A percentile compares a stretch with the other conserved stretches of the same genome.
phyloP scores from a whole-genome alignment of 1,284 basidiomycete genomes.

The Trametes sp. region DNA sequence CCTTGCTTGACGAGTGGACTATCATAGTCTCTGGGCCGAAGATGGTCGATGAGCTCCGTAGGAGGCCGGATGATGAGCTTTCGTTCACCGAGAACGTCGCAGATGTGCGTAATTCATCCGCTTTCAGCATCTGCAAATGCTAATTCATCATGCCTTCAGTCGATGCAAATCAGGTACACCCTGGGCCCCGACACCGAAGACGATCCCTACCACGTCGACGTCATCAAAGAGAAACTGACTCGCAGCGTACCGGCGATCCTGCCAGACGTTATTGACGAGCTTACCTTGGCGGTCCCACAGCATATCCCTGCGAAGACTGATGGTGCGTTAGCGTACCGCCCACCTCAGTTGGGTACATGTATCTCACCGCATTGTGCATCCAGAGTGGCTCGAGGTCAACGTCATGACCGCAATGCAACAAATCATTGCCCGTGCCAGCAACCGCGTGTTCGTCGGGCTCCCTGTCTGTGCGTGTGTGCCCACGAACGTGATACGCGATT shows the following conservation, averaged over 20 bases:
- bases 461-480: constrained; percentile 42
- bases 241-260: constrained; percentile 35
- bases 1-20: constrained; percentile 44
- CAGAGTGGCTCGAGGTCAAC: constrained; percentile 41
- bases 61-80: constrained; percentile 41
- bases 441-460: constrained; percentile 53
- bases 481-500: too few species aligned
- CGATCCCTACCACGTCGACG: constrained; percentile 39
- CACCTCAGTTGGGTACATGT: not conserved
- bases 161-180: constrained; percentile 30
- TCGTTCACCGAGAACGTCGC: constrained; percentile 37
- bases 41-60: constrained; percentile 41
- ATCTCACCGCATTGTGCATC: not conserved
- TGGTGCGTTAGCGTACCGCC: constrained; percentile 8
- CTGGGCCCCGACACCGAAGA: constrained; percentile 35
- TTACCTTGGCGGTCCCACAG: constrained; percentile 25
- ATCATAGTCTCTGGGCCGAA: constrained; percentile 35
- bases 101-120: constrained; percentile 33
- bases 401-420: constrained; percentile 51
- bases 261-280: constrained; percentile 39
- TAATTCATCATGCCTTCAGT: not conserved
- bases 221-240: constrained; percentile 37
- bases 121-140: too few species aligned
- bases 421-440: constrained; percentile 51
- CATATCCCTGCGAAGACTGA: constrained; percentile 19